Conservation (phyloP, 768 basidiomycete genomes). For the Chalciporus pseudorubinellus region DNA sequence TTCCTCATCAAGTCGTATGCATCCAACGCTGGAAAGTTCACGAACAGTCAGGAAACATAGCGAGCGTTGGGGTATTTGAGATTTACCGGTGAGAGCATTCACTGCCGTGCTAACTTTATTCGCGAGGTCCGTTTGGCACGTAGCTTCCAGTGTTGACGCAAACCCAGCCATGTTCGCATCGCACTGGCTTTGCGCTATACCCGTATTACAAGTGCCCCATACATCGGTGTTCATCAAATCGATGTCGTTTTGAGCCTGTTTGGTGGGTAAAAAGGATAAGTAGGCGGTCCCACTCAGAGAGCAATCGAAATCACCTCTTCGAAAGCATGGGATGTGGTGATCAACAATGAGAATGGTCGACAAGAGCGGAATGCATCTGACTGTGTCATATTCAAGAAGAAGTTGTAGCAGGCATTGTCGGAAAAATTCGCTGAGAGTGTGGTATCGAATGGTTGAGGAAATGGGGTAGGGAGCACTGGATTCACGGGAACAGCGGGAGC, state of each 20-base stretch:
- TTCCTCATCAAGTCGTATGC: constrained; percentile 62
- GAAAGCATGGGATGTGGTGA: constrained; percentile 53
- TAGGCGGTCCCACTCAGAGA: background rate
- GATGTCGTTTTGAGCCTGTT: constrained; percentile 64
- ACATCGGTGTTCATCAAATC: constrained; percentile 63
- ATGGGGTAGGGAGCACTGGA: constrained; percentile 66
- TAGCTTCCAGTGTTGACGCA: constrained; percentile 42
- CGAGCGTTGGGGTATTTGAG: background rate
- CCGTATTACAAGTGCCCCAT: constrained; percentile 81
- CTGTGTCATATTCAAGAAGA: constrained; percentile 75
- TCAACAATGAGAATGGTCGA: constrained; percentile 69
- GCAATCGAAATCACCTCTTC: constrained; percentile 42
- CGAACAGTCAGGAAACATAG: background rate
- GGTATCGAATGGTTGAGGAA: constrained; percentile 73
- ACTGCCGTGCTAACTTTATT: constrained; percentile 50
- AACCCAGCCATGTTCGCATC: constrained; percentile 67
- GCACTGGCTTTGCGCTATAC: constrained; percentile 47
- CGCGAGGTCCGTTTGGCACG: constrained; percentile 57
- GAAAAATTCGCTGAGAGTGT: constrained; percentile 65
- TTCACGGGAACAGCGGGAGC: constrained; percentile 27
- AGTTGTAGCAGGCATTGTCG: constrained; percentile 58
- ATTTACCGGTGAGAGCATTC: constrained; percentile 55
- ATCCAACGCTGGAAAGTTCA: constrained; percentile 46
- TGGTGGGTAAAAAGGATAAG: background rate
- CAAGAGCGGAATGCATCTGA: constrained; percentile 63